Base-by-base conservation (phyloP, 2,329 filamentous ascomycete genomes). In the Orbilia brochopaga region DNA sequence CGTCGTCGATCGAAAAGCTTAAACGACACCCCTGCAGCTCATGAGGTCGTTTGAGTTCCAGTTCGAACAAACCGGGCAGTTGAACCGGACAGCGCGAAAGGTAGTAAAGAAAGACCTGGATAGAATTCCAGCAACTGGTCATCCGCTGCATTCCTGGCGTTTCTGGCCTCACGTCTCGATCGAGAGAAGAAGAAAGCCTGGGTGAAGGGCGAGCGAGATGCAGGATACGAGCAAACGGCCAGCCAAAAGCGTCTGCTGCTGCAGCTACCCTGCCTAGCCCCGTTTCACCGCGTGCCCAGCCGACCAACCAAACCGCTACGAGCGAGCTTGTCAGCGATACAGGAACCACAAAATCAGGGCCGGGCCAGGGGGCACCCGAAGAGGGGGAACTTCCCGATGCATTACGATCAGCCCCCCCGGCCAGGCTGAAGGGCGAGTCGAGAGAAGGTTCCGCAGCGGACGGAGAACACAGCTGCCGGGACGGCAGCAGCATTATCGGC, bases 381-480 rank as follows among this genome's bases (percentile, higher is more conserved):
- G 54, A 48, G 48, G 54, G 51, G 51, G 59, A 42, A 52, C 59
- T 63, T 55, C 51, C 65, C 58, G 53, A 59, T 61, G 32, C 42
- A 46, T 63, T 46, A 24, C 44, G 48, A 62, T 53, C 53, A 44
- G 23, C 50, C 64, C 54, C 50, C 64, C 54, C 50, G 50, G 56
- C 61, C 19, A 48, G 19, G n/a, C 15, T 48, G 15, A 23, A 19
- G 15, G 8, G n/a, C 19, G 37, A 42, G 37, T 5, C 2, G 13
- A 13, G 11, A 42, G 13, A 5, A 17, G 37, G n/a, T 17, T 15
- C 27, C 27, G 27, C 27, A 32, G 27, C 27, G 19, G 44, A 48
- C 44, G 44, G 44, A 48, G 44, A 21, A 48, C 44, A 32, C 17
- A 48, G 44, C 44, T 48, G 44, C 21, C 44, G 6, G 44, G 44